Conservation (phyloP, 257 asterid species). For the Jacaranda mimosifolia region DNA sequence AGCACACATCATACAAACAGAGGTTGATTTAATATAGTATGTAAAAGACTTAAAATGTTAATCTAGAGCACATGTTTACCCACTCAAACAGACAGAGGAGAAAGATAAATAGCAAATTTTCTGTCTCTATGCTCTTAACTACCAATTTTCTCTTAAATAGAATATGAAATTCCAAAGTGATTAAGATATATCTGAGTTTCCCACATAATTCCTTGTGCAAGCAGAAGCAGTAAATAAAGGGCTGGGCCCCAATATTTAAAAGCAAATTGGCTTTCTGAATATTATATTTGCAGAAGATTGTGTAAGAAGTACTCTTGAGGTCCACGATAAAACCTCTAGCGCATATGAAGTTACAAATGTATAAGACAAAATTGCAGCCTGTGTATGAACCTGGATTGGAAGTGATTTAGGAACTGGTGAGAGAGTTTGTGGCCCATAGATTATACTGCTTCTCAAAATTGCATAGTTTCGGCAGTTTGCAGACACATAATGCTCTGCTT, state of each 20-base stretch:
- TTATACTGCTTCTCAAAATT: conserved; percentile 94
- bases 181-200: neutral
- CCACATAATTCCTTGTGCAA: neutral
- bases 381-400: conserved; percentile 77
- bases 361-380: conserved; percentile 29
- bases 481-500: conserved; percentile 75
- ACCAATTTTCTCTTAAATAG: too few relatives aligned
- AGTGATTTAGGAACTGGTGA: conserved; percentile 91
- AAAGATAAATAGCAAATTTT: too few relatives aligned
- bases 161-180: too few relatives aligned
- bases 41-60: too few relatives aligned
- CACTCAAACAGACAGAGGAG: neutral
- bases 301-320: conserved; percentile 15
- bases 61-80: too few relatives aligned
- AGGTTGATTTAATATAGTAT: too few relatives aligned
- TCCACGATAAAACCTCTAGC: neutral
- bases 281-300: neutral
- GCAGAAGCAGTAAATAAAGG: conserved; percentile 6
- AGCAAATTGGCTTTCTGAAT: conserved; percentile 2
- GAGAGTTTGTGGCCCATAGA: conserved; percentile 89
- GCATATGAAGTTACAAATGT: conserved; percentile 18
- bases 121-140: too few relatives aligned
- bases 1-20: too few relatives aligned
- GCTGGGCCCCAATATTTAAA: conserved; percentile 1
- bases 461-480: conserved; percentile 71